Base-by-base conservation (phyloP, 169 alveolate species). In the Eimeria tenella region DNA sequence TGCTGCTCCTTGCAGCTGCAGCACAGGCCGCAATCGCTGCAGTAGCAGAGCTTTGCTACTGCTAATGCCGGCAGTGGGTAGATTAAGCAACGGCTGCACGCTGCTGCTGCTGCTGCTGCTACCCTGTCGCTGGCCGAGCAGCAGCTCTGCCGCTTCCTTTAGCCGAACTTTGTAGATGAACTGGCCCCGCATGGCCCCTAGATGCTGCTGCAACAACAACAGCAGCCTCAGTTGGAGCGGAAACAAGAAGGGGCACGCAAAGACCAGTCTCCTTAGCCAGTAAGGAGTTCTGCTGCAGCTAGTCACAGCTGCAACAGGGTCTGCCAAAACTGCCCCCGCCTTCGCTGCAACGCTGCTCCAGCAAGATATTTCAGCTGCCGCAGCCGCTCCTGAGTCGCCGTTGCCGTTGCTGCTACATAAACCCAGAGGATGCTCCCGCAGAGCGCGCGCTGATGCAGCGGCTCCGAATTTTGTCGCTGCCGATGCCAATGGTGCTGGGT, bases 151-250 rank as follows among this genome's bases (percentile, higher is more conserved):
- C 8, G 94, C 94, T 42, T 90, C 94, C 15, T 73, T 52, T 17
- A 90, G 55, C 58, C 94, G 88, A 8, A 49, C 70, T 31, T 71
- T 56, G 70, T 55, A 90, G 50, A 81, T 55, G 86, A 55, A 58
- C 56, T 71, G 87, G 23, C 88, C 77, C 31, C 94, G 89, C 56
- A 42, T 56, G 31, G 56, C 9, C 7, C 94, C 94, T 11, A 90
- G 94, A 4, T 71, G 89, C 79, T 75, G 94, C 55, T 90, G 94
- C 21, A 90, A 81, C 89, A 90, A 89, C 77, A 73, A 21, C 83
- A 90, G 82, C 42, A 90, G 90, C 50, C 94, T 70, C 58, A 82
- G 73, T 52, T 81, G 83, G 55, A 90, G 71, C 81, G 94, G 94
- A 60, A 90, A 90, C 11, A 90, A 89, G 55, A 90, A 90, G 21